Percentiles rank a stretch among this genome's conserved stretches.
These are phyloP conservation scores for Phaffia rhodozyma DNA, from an alignment of 1,284 basidiomycete genomes.

Conservation along the genomic window DNA sequence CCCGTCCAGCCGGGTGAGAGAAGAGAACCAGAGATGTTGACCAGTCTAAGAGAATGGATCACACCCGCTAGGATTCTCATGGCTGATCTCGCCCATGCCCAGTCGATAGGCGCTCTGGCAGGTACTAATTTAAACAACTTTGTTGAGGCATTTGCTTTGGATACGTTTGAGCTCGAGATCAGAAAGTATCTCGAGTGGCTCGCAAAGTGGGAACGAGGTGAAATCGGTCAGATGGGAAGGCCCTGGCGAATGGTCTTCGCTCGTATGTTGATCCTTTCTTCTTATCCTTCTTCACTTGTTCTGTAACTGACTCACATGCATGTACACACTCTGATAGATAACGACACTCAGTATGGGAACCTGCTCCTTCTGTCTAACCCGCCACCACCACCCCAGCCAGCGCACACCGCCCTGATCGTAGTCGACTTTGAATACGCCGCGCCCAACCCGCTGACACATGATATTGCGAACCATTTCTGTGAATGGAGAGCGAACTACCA, in stretches of 20 bases:
- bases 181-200: constrained; percentile 32
- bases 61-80: constrained; percentile 48
- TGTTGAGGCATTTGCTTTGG: constrained; percentile 31
- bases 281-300: not conserved
- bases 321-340: constrained; percentile 49
- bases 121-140: constrained; percentile 30
- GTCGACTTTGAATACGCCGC: constrained; percentile 92
- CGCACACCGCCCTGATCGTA: constrained; percentile 56
- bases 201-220: constrained; percentile 9
- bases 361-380: constrained; percentile 56
- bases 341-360: constrained; percentile 90
- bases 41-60: constrained; percentile 55
- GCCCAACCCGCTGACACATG: constrained; percentile 76
- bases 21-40: constrained; percentile 46
- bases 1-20: constrained; percentile 32
- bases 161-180: constrained; percentile 30
- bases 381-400: constrained; percentile 36
- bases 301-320: not conserved
- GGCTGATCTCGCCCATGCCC: not conserved
- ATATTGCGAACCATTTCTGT: constrained; percentile 91
- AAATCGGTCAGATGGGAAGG: not conserved
- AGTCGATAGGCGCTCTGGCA: constrained; percentile 10
- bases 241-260: constrained; percentile 30
- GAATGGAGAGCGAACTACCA: constrained; percentile 88
- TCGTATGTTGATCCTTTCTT: constrained; percentile 26